Base-by-base conservation (phyloP, 805 yeast species). In the Tetrapisispora namnaoensis region DNA sequence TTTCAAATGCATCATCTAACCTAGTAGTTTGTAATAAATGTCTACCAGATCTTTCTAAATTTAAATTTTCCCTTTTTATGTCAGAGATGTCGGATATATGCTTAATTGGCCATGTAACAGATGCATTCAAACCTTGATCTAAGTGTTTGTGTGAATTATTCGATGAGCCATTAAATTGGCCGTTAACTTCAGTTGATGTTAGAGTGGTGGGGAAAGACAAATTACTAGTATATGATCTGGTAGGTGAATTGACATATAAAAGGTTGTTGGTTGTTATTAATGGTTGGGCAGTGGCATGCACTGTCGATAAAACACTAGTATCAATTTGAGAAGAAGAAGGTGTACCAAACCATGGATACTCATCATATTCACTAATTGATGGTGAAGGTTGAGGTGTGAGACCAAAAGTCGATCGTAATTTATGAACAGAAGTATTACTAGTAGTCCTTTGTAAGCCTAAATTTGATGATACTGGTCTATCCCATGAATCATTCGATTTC, bases 321-420 rank as follows among this genome's bases (percentile, higher is more conserved):
- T 58, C 62, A 32, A 52, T 52, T 34, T 53, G 60, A 16, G 55
- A 64, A 22, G 62, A 65, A 51, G 53, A 55, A 17, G 66, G 60
- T 3, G 61, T 51, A 17, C 60, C 61, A 50, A 54, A 49, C 73
- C 73, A 70, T n/a, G 74, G 74, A 43, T 63, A 70, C 41, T 70
- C 74, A 5, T 70, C 73, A 51, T 67, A 68, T 48, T 69, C 73
- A 32, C 54, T 54, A 13, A 60, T 50, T 1, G 64, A 61, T 2
- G 73, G 72, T 0, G 74, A 67, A 2, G 55, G 66, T 42, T 59
- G 63, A 4, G 72, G 70, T 1, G 71, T 59, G 4, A 39, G 24
- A 3, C 44, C 42, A 38, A 47, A 43, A n/a, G 8, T 22, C 3
- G 36, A 22, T 30, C 44, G 37, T 14, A 34, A 24, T 17, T 43